phyloP scores from a whole-genome alignment of 2,329 filamentous ascomycete species.

The Aspergillus arachidicola region DNA sequence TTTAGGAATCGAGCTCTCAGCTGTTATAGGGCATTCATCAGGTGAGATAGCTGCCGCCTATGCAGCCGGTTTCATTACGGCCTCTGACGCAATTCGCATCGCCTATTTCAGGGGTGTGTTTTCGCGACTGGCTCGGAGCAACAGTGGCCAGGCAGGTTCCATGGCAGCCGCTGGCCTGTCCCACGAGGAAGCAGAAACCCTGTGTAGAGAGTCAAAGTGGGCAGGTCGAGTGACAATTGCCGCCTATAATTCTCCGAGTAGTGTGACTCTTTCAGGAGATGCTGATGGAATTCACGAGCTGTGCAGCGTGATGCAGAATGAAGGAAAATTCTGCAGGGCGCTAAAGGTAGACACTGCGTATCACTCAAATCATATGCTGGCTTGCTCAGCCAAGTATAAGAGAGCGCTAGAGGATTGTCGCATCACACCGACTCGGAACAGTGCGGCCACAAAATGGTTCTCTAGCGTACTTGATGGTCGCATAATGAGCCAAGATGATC shows the following conservation, averaged over 20 bases:
- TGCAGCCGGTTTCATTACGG: constrained; percentile 46
- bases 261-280: constrained; percentile 30
- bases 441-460: neutral
- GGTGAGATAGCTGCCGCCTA: constrained; percentile 55
- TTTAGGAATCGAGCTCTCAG: constrained; percentile 33
- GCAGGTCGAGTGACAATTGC: constrained; percentile 7
- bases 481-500: too few relatives aligned
- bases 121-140: constrained; percentile 12
- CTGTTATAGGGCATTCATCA: constrained; percentile 51
- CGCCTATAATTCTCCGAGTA: constrained; percentile 41
- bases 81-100: constrained; percentile 43
- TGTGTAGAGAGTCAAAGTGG: constrained; percentile 27
- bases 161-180: constrained; percentile 52
- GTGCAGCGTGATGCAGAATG: constrained; percentile 10
- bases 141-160: constrained; percentile 33
- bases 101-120: constrained; percentile 48
- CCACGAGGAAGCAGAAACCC: constrained; percentile 32
- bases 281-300: constrained; percentile 22
- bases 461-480: too few relatives aligned
- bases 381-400: neutral
- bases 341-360: constrained; percentile 9
- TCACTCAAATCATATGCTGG: constrained; percentile 10
- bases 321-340: constrained; percentile 1
- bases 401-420: too few relatives aligned
- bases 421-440: neutral